A percentile compares a stretch with the other conserved stretches of the same genome.
Conservation (phyloP, 2,329 filamentous ascomycete species). For the Botrytis porri region DNA sequence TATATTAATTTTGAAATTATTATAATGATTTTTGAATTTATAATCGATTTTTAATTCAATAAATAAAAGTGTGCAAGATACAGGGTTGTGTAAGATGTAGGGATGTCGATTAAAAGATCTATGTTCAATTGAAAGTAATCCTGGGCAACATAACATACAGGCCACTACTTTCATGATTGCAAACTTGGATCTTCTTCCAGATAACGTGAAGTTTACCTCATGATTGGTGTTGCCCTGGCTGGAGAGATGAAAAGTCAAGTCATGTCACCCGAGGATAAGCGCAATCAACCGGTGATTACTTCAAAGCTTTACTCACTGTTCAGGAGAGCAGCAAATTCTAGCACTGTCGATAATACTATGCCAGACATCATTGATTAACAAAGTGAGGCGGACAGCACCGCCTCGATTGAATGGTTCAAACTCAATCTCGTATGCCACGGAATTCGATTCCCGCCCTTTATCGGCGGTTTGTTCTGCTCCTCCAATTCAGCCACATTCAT, state of each 20-base stretch:
- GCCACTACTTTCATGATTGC: not conserved
- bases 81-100: too few relatives aligned
- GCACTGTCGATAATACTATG: not conserved
- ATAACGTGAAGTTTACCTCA: not conserved
- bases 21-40: too few relatives aligned
- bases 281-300: not conserved
- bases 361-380: not conserved
- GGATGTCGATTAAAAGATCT: not conserved
- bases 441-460: not conserved
- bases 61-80: too few relatives aligned
- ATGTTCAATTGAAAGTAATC: not conserved
- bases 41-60: too few relatives aligned
- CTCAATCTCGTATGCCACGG: not conserved
- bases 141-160: not conserved
- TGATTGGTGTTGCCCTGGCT: not conserved
- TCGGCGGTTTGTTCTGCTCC: not conserved
- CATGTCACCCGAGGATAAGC: not conserved
- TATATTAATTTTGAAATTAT: too few relatives aligned
- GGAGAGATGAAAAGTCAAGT: not conserved
- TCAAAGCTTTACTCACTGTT: not conserved
- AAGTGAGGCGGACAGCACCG: slow-evolving; percentile 10
- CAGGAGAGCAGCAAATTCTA: not conserved
- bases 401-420: not conserved
- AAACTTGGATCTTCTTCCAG: not conserved
- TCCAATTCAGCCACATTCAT: not conserved